Evolutionary conservation across 495 filamentous ascomycete genomes (phyloP), one percentile per base, ranked within the genome.

Genomic region (Letharia columbiana): DNA sequence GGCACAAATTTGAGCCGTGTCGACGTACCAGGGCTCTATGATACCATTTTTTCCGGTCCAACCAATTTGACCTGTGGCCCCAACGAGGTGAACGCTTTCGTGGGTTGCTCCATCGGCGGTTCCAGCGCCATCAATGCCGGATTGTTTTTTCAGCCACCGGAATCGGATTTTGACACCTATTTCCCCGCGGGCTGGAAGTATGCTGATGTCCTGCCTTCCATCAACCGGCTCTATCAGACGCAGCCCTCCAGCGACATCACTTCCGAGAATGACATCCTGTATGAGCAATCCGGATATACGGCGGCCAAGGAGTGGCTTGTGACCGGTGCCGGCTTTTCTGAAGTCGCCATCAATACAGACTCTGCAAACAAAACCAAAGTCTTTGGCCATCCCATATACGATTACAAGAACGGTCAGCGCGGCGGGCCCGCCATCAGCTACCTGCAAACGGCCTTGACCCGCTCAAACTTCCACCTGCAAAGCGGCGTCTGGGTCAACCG

Each of bases 1-100:
- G 86, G 85, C 49, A 86, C 85, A 49, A 82, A 83, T 60, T 77
- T 92, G 58, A 91, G 89, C 49, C 81, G 87, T 41, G 90, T 91
- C 70, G 89, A 92, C 71, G 83, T 92, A n/a, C 89, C 89, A 7
- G 89, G 89, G 64, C 81, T 91, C 61, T 89, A 85, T 75, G 89
- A 86, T 71, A 82, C 86, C 73, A 87, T 88, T 67, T 90, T 83
- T 83, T 78, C 77, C 49, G 82, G 85, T 70, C 85, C 82, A 23
- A 76, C 75, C 35, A 88, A 81, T 64, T 84, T 87, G 75, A 80
- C 84, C 60, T 60, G 60, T 63, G 65, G 72, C 39, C 91, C 89
- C 75, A 80, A 81, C 1, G 86, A 91, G 71, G 86, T 84, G 20
- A 85, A 83, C 62, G 85, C 87, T 69, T 89, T 88, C 83, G 87